Base-by-base conservation (phyloP, 495 filamentous ascomycete genomes). In the Glonium stellatum region DNA sequence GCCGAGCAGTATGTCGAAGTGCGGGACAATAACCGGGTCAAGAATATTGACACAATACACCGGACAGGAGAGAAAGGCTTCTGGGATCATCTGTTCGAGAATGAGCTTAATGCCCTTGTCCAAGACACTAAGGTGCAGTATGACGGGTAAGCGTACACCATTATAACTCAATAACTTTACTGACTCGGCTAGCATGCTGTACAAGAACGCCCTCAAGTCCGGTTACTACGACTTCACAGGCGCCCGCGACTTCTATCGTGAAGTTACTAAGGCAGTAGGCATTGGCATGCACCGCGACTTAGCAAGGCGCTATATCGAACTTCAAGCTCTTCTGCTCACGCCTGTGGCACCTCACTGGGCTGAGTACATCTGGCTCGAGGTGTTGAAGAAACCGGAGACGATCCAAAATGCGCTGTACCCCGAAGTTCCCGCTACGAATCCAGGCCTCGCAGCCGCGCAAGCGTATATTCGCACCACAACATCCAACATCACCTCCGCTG, bases 331-430 rank as follows among this genome's bases (percentile, higher is more conserved):
- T 41, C 76, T 93, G 63, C 75, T 96, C 54, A 80, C 84, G 9
- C 84, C 87, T 34, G 85, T 93, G 62, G 87, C 92, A 10, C 93
- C 93, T 54, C 93, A 98, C 76, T 98, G 90, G 88, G 79, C 90
- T 54, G 93, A 97, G 66, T 88, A 95, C 70, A 82, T 98, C 68
- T 97, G 89, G 88, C 82, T 84, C 39, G 90, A 97, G 73, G 79
- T 97, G 11, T 84, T 98, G 59, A 79, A 84, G 60, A 87, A 95
- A 76, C 62, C 77, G 51, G 74, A 78, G 44, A 87, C 87, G 2
- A 83, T 97, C 70, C 92, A 97, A 76, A 83, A 82, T 63, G 89
- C 85, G 23, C 75, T 76, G 60, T 98, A 83, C 80, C 93, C 93
- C 53, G 72, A 77, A 23, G 82, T 88, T 0, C 84, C 88, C 0